Base-by-base conservation (phyloP, 2,329 filamentous ascomycete species). In the Thelonectria blattea region DNA sequence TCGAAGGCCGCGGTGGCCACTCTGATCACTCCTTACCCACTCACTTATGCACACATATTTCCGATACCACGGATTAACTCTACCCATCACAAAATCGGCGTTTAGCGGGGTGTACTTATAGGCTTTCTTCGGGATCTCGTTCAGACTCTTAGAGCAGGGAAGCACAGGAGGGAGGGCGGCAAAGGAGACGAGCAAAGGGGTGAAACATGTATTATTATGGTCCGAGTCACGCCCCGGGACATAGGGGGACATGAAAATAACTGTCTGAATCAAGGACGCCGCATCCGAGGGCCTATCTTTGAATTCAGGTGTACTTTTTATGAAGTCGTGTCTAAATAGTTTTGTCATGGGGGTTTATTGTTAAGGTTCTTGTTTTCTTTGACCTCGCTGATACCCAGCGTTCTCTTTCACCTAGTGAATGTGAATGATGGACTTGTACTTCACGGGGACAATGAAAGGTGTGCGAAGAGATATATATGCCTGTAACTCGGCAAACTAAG, bases 101-200 rank as follows among this genome's bases (percentile, higher is more conserved):
- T 71, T 71, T 58, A 71, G 69, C 66, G 67, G 67, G 69, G 60
- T 71, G 69, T 71, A 71, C 58, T 69, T 70, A 59, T 71, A 71
- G 62, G 62, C 58, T 62, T 64, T 67, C 57, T 32, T 32, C 27
- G 55, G 55, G 56, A 63, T 65, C 61, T 56, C 61, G 52, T 55
- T 34, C 57, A 62, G 42, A 52, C 58, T 61, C 66, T 56, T 58
- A 51, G 57, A 43, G 52, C 49, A 58, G 15, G 14, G 22, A 47
- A 24, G 45, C 22, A 47, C n/a, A 8, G 27, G 8, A 30, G 27
- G 27, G 27, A 15, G 9, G 12, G 45, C 24, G 20, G 22, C n/a
- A n/a, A n/a, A 32, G 8, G 45, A 12, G 27, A 58, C 60, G 47
- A 39, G 46, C 12, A 24, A 41, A 27, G 51, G 52, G 32, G 37